phyloP scores from a whole-genome alignment of 192 early-diverging fungal genomes.

The Dissophora ornata region DNA sequence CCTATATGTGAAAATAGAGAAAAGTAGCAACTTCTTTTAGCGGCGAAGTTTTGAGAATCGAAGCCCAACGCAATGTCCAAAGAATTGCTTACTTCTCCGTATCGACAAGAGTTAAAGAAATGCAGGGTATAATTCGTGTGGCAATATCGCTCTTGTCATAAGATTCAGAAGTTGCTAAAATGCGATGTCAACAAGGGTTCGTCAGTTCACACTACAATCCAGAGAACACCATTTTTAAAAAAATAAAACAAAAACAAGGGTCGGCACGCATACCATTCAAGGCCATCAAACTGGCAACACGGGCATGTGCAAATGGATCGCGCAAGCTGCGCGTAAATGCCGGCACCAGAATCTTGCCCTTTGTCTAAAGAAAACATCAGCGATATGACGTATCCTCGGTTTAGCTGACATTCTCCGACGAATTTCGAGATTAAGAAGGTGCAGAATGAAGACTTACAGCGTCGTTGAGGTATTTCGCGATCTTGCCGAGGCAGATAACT shows the following conservation, averaged over 20 bases:
- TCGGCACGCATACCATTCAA: conserved; percentile 54
- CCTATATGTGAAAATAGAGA: conserved; percentile 44
- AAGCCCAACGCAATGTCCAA: no score
- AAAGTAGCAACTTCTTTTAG: neutral
- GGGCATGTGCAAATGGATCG: conserved; percentile 90
- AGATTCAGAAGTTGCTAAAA: conserved; percentile 73
- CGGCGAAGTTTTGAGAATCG: no score
- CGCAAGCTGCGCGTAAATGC: conserved; percentile 85
- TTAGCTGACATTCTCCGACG: no score
- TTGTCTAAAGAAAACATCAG: conserved; percentile 61
- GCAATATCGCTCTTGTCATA: conserved; percentile 80
- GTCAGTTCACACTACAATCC: conserved; percentile 1
- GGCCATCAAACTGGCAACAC: conserved; percentile 88
- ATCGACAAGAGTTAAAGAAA: conserved; percentile 77
- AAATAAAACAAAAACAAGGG: neutral
- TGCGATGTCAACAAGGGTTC: neutral
- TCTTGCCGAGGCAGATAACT: conserved; percentile 94
- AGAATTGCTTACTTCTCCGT: conserved; percentile 80
- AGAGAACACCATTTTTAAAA: no score
- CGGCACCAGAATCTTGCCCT: conserved; percentile 82
- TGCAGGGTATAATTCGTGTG: conserved; percentile 76
- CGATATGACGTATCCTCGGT: no score
- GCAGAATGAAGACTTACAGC: no score
- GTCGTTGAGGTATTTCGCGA: conserved; percentile 82
- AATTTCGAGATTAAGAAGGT: no score